Evolutionary conservation across 306 rosid species (phyloP).

Genomic region (Alnus rubra): DNA sequence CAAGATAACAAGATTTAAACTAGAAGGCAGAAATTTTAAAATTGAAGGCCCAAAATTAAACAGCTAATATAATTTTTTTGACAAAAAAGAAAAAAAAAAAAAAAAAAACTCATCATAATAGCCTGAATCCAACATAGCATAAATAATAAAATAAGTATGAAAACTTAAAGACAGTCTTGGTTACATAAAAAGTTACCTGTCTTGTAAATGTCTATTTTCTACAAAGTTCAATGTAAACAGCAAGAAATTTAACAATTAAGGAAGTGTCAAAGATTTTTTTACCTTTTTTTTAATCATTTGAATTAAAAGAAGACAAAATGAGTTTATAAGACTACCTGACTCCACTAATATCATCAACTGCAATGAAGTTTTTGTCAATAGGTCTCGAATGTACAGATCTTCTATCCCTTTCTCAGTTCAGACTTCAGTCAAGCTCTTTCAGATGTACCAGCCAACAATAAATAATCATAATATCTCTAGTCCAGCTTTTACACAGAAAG

Average conservation of each 20-base stretch:
- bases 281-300: background rate
- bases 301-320: background rate
- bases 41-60: background rate
- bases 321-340: background rate
- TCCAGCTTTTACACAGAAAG: constrained; percentile 16
- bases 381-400: background rate
- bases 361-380: background rate
- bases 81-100: too few relatives aligned
- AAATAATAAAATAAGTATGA: background rate
- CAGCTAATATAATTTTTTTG: background rate
- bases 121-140: too few relatives aligned
- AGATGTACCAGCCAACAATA: background rate
- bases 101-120: background rate
- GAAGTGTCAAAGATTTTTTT: background rate
- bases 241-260: background rate
- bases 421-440: background rate
- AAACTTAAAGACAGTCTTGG: background rate
- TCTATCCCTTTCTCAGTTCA: background rate
- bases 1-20: background rate
- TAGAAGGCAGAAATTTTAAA: background rate
- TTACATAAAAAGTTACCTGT: background rate
- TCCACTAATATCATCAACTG: background rate
- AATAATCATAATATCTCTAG: background rate
- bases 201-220: background rate
- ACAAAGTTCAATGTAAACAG: background rate